Percentiles rank a stretch among this genome's conserved stretches.
These are phyloP conservation scores for Kwoniella shivajii DNA, from an alignment of 1,284 basidiomycete species.

Conservation along the genomic window DNA sequence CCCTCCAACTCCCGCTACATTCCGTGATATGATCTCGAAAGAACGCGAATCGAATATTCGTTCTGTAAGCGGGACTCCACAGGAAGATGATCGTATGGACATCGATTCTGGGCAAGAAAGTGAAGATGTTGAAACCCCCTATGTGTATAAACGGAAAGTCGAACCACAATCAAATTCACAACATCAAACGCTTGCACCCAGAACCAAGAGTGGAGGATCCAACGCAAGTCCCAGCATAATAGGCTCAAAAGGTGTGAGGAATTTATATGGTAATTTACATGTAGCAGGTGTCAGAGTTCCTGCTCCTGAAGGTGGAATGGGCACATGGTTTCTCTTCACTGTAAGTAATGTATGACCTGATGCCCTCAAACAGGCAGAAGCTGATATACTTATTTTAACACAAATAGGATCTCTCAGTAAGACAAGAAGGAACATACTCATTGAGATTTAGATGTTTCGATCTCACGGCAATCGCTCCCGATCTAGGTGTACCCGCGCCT, in stretches of 20 bases:
- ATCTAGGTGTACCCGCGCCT: constrained; percentile 14
- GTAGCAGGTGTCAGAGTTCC: constrained; percentile 40
- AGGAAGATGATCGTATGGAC: not conserved
- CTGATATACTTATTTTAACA: not conserved
- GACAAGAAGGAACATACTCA: constrained; percentile 47
- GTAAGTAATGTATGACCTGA: constrained; percentile 38
- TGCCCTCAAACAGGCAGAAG: not conserved
- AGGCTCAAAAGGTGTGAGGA: constrained; percentile 18
- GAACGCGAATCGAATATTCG: constrained; percentile 2
- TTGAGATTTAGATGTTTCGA: constrained; percentile 45
- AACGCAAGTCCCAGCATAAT: too few species aligned
- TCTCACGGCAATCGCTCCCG: constrained; percentile 26
- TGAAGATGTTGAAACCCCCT: not conserved
- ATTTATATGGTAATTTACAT: constrained; percentile 45
- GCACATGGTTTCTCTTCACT: constrained; percentile 50
- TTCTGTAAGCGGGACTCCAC: not conserved
- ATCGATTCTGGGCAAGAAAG: not conserved
- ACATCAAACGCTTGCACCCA: too few species aligned
- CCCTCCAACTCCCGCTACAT: not conserved
- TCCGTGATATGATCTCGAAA: not conserved
- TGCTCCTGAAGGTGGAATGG: constrained; percentile 37
- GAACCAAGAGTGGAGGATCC: too few species aligned
- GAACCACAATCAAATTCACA: too few species aligned
- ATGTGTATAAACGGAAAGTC: not conserved
- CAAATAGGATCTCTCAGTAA: constrained; percentile 42